phyloP scores from a whole-genome alignment of 345 rosid genomes.

The rapeseed (Brassica napus) region Da-Ae NC_063437.1:1640001-1640500 shows the following conservation, averaged over 20 bases:
- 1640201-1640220: not conserved
- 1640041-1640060: not conserved
- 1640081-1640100: not conserved
- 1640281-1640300: constrained; percentile 11
- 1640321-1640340: not conserved
- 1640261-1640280: not conserved
- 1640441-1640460: not conserved
- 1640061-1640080: not conserved
- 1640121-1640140: not conserved
- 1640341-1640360: not conserved
- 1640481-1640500: too few species aligned
- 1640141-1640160: constrained; percentile 4
- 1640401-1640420: constrained; percentile 21
- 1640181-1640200: not conserved
- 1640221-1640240: not conserved
- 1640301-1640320: not conserved
- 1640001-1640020: not conserved
- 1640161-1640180: constrained; percentile 11
- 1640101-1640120: constrained; percentile 10
- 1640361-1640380: not conserved
- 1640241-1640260: constrained; percentile 23
- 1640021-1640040: not conserved
- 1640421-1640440: not conserved
- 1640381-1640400: constrained; percentile 8
- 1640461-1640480: not conserved